Base-by-base conservation (phyloP, 306 rosid species). In the Parietaria judaica region DNA sequence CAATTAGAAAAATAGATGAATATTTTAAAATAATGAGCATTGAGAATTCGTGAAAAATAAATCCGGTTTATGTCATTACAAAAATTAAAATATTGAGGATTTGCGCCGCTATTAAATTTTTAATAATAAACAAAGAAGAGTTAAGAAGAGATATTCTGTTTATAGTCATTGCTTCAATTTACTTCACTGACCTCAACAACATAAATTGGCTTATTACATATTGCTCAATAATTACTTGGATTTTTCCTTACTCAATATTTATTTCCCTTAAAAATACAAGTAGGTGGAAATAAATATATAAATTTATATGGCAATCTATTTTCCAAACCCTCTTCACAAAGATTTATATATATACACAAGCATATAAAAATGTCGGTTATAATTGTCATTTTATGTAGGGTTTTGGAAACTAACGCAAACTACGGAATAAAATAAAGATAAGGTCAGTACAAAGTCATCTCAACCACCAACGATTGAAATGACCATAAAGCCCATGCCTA, bases 371-470 rank as follows among this genome's bases (percentile, higher is more conserved):
- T 67, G 65, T 77, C 70, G 85, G 57, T 64, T 72, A 76, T 56
- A 76, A 66, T 77, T 78, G 80, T 70, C 72, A 75, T 78, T 82
- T 72, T 41, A 63, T 57, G 70, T 66, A 45, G 73, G 70, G 78
- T 56, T 70, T 70, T 66, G 83, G 83, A 74, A 70, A 76, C 77
- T 59, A 82, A 80, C 89, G 82, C 80, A 82, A 78, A 82, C 85
- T 74, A 80, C 84, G 80, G 87, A 84, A 82, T 80, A 83, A 65
- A 76, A 78, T 70, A 80, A 66, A 83, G 88, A 80, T 79, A 81
- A 75, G 95, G 95, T 75, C 74, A 79, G 84, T 75, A 74, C 78
- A 73, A 69, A 79, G 89, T 82, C 85, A 84, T 84, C 87, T 80
- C 94, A 77, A 72, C 61, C 70, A 80, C 75, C 86, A 68, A 84